Base-by-base conservation (phyloP, 495 filamentous ascomycete species). In the Tuber indicum region DNA sequence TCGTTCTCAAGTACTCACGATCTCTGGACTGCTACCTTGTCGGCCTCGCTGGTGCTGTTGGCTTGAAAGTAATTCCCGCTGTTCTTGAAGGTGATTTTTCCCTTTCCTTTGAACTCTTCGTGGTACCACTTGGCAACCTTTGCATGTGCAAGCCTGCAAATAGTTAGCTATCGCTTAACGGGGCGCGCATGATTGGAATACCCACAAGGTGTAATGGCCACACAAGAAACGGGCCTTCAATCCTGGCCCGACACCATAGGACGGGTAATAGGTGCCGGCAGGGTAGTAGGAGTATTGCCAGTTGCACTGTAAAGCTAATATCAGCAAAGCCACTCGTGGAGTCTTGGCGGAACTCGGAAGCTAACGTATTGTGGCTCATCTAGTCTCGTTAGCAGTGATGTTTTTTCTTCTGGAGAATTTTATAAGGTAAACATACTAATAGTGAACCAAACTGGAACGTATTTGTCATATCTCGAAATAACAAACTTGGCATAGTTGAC, bases 361-460 rank as follows among this genome's bases (percentile, higher is more conserved):
- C 77, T 62, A 36, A 79, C 78, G 69, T 85, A 86, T 79, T 85
- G 84, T 10, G 85, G 85, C 74, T 86, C 85, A 32, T 85, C 58
- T 66, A 21, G 16, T 10, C 44, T 32, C 16, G 36, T 32, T 46
- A 39, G 45, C 21, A 43, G 36, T 82, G 75, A 82, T 77, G 3
- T 76, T 82, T 75, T 75, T 23, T 83, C 72, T 23, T 70, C 75
- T 85, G 32, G 26, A 7, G 14, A 36, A 36, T 66, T 66, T 66
- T 14, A 19, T 6, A 16, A 26, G 8, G 58, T 84, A 72, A 85
- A 36, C 58, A 36, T 36, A 66, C 58, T 87, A 7, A 86, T 76
- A 19, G 86, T 87, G 75, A 85, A 86, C 86, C 86, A 87, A 19
- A 83, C 76, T 26, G 85, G 80, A 21, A 87, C 86, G 58, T 85